Conservation (phyloP, 352 stramenopile species). For the Paralagenidium karlingii region DNA sequence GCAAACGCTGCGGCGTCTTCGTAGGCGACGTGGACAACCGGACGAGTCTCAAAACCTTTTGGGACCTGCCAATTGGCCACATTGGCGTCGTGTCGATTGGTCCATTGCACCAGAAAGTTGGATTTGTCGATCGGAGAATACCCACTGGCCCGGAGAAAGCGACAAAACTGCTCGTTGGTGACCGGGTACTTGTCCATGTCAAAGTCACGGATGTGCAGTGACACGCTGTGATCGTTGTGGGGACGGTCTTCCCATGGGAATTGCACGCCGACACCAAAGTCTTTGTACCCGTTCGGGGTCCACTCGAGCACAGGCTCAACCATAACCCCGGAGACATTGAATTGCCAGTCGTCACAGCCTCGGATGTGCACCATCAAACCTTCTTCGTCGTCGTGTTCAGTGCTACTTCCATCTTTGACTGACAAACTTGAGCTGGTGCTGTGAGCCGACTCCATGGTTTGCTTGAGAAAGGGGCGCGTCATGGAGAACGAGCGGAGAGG, state of each 20-base stretch:
- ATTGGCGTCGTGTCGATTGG: slow-evolving; percentile 16
- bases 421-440: background rate
- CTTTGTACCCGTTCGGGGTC: slow-evolving; percentile 32
- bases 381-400: slow-evolving; percentile 2
- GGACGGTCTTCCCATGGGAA: slow-evolving; percentile 73
- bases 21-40: slow-evolving; percentile 59
- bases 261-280: slow-evolving; percentile 63
- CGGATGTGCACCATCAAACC: slow-evolving; percentile 30
- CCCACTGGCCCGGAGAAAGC: slow-evolving; percentile 35
- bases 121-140: slow-evolving; percentile 40
- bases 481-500: slow-evolving; percentile 33
- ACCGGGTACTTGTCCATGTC: slow-evolving; percentile 59
- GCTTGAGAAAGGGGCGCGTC: slow-evolving; percentile 6
- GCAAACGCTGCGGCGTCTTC: slow-evolving; percentile 66
- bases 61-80: slow-evolving; percentile 35
- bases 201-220: slow-evolving; percentile 56
- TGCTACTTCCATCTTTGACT: background rate
- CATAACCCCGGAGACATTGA: slow-evolving; percentile 68
- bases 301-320: slow-evolving; percentile 62
- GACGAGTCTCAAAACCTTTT: slow-evolving; percentile 24
- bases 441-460: slow-evolving; percentile 13
- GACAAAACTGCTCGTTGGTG: slow-evolving; percentile 54
- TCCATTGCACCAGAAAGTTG: slow-evolving; percentile 66
- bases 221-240: slow-evolving; percentile 62
- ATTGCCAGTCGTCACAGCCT: slow-evolving; percentile 48